phyloP scores from a whole-genome alignment of 495 filamentous ascomycete genomes.

The Daldinia grandis region DNA sequence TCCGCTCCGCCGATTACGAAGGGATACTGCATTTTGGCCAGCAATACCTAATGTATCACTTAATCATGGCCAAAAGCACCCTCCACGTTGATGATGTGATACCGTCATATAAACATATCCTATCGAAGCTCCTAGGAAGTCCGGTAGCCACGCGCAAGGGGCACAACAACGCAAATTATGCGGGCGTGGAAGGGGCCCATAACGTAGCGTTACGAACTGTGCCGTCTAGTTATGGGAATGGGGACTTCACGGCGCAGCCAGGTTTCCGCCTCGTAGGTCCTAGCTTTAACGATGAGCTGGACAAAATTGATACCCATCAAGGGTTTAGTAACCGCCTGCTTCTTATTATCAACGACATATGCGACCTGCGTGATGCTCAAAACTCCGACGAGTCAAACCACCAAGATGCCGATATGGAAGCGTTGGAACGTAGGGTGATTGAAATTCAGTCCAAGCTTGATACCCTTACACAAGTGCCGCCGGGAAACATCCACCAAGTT shows the following conservation, averaged over 20 bases:
- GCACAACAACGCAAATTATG: not conserved
- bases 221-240: not conserved
- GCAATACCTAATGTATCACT: constrained; percentile 9
- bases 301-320: constrained; percentile 10
- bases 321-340: constrained; percentile 11
- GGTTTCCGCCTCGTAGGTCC: not conserved
- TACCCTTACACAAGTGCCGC: not conserved
- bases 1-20: not conserved
- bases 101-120: not conserved
- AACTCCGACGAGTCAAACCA: not conserved
- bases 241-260: not conserved
- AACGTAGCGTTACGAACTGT: not conserved
- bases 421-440: not conserved
- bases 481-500: not conserved
- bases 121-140: constrained; percentile 6
- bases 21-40: constrained; percentile 6
- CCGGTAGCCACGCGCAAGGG: not conserved
- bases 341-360: constrained; percentile 11
- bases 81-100: constrained; percentile 9
- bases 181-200: not conserved
- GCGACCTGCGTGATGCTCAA: constrained; percentile 7
- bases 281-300: not conserved
- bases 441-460: not conserved
- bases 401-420: not conserved
- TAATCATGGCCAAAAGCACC: constrained; percentile 9